Percentiles rank a stretch among this genome's conserved stretches.
Evolutionary conservation across 768 basidiomycete genomes (phyloP).

Genomic region (Albatrellus ellisii): DNA sequence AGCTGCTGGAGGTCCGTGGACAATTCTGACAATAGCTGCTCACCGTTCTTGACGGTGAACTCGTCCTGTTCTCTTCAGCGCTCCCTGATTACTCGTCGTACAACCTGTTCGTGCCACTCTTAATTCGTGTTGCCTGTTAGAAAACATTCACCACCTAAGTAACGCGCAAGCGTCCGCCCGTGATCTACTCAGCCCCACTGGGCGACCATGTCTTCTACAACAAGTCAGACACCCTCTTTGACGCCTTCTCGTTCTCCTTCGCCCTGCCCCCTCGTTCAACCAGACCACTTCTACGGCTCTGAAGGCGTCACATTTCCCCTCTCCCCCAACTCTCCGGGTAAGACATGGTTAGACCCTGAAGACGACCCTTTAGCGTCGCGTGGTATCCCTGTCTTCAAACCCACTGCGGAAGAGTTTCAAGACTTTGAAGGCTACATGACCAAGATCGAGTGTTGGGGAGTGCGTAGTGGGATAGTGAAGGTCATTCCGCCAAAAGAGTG

Average conservation of each 20-base stretch:
- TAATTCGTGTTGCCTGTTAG: too few relatives aligned
- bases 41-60: neutral
- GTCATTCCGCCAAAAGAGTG: conserved; percentile 93
- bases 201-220: conserved; percentile 7
- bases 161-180: too few relatives aligned
- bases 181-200: neutral
- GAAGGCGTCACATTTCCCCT: conserved; percentile 33
- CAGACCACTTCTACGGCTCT: conserved; percentile 73
- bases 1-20: neutral
- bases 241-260: conserved; percentile 37
- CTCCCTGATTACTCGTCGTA: too few relatives aligned
- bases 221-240: conserved; percentile 20
- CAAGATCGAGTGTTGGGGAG: conserved; percentile 82
- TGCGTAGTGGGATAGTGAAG: conserved; percentile 86
- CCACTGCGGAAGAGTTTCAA: conserved; percentile 80
- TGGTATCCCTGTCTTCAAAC: conserved; percentile 95
- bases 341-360: conserved; percentile 58
- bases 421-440: conserved; percentile 91
- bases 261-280: conserved; percentile 37
- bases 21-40: neutral
- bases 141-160: too few relatives aligned
- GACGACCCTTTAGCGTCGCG: conserved; percentile 73
- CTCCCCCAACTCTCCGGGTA: conserved; percentile 51
- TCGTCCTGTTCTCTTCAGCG: neutral
- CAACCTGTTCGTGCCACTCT: too few relatives aligned